Evolutionary conservation across 768 basidiomycete genomes (phyloP).

Genomic region (Pulveroboletus frians): DNA sequence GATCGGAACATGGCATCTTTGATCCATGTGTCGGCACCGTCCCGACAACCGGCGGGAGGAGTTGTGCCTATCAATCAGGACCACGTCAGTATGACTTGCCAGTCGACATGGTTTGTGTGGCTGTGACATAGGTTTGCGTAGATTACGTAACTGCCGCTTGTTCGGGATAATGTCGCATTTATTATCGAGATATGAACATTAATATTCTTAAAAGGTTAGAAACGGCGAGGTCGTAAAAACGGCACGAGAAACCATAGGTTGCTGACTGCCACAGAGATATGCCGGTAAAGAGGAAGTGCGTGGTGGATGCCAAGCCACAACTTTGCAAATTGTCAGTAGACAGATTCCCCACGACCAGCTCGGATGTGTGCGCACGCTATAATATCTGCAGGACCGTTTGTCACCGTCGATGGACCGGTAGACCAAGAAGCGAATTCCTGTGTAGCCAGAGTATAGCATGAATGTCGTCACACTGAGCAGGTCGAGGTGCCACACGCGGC

Average conservation of each 20-base stretch:
- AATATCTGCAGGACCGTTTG: constrained; percentile 20
- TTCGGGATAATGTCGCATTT: too few species aligned
- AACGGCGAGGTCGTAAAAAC: not conserved
- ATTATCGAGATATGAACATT: too few species aligned
- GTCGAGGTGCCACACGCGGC: constrained; percentile 18
- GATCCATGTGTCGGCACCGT: too few species aligned
- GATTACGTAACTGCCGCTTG: too few species aligned
- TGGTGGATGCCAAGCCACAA: constrained; percentile 14
- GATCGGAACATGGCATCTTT: too few species aligned
- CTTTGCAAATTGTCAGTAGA: constrained; percentile 1
- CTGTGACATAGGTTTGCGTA: not conserved
- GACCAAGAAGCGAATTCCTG: constrained; percentile 18
- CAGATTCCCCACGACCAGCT: not conserved
- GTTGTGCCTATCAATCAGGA: not conserved
- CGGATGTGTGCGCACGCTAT: constrained; percentile 15
- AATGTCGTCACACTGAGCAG: constrained; percentile 11
- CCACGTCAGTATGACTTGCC: too few species aligned
- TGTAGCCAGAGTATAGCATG: constrained; percentile 13
- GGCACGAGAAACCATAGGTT: not conserved
- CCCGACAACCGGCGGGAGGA: too few species aligned
- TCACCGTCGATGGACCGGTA: constrained; percentile 15
- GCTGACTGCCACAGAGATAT: not conserved
- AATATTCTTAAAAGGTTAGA: too few species aligned
- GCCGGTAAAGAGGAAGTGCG: constrained; percentile 14
- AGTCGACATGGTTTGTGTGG: not conserved